phyloP scores from a whole-genome alignment of 1,139 yeast genomes.

The Magnusiomyces fungicola region DNA sequence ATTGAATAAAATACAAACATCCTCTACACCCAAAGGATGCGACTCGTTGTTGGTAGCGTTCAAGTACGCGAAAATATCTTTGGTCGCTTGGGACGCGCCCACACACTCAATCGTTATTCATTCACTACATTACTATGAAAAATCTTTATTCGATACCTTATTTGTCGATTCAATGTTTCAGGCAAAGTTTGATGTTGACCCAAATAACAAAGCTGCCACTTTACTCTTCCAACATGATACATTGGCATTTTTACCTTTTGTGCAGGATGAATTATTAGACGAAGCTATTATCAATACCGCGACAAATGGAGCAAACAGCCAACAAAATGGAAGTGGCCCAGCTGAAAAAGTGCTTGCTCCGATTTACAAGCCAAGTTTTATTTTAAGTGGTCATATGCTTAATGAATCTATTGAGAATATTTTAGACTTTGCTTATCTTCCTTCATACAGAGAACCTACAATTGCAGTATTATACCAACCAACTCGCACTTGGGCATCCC shows the following conservation, averaged over 20 bases:
- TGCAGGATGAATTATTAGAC: slow-evolving; percentile 35
- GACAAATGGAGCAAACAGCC: slow-evolving; percentile 7
- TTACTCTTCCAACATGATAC: slow-evolving; percentile 57
- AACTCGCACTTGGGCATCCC: slow-evolving; percentile 70
- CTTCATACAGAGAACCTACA: slow-evolving; percentile 74
- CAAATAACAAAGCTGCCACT: slow-evolving; percentile 54
- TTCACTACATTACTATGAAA: slow-evolving; percentile 83
- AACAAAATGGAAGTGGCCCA: slow-evolving; percentile 9
- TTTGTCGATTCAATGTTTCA: slow-evolving; percentile 39
- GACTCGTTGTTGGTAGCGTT: slow-evolving; percentile 57
- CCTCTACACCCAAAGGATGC: background rate
- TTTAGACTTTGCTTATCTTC: slow-evolving; percentile 58
- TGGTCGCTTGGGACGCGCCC: slow-evolving; percentile 62
- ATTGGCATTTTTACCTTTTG: slow-evolving; percentile 68
- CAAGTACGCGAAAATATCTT: slow-evolving; percentile 67
- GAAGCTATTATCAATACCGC: slow-evolving; percentile 13
- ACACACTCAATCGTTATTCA: slow-evolving; percentile 52
- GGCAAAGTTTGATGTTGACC: slow-evolving; percentile 57
- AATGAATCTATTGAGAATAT: slow-evolving; percentile 55
- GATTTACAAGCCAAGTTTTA: slow-evolving; percentile 33
- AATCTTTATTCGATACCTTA: slow-evolving; percentile 48
- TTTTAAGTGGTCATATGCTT: slow-evolving; percentile 51
- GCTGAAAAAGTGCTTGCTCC: slow-evolving; percentile 15
- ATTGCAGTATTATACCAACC: slow-evolving; percentile 63
- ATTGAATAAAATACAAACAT: slow-evolving; percentile 38